Percentiles rank a stretch among this genome's conserved stretches.
Evolutionary conservation across 257 asterid species (phyloP).

Genomic region (Thymus quinquecostatus): DNA sequence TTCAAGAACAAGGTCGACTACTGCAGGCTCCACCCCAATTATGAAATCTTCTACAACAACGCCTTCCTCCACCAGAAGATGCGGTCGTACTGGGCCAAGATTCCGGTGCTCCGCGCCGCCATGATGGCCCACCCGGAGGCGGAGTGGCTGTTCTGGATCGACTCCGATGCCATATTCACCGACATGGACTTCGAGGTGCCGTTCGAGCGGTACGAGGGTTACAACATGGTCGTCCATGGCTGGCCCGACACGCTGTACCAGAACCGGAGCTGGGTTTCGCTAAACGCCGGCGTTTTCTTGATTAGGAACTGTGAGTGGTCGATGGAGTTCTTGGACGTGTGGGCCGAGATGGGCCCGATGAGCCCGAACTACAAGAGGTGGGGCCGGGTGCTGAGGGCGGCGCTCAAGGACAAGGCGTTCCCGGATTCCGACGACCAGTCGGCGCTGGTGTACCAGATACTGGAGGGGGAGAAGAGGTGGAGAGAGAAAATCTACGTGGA

Average conservation of each 20-base stretch:
- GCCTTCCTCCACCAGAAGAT: conserved; percentile 55
- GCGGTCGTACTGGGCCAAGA: conserved; percentile 68
- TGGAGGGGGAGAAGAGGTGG: conserved; percentile 63
- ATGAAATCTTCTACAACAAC: conserved; percentile 63
- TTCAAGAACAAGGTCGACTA: conserved; percentile 86
- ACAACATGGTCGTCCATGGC: conserved; percentile 50
- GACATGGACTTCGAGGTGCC: conserved; percentile 86
- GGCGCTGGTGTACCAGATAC: conserved; percentile 58
- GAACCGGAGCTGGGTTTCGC: conserved; percentile 73
- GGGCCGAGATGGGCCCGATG: conserved; percentile 84
- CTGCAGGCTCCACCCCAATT: conserved; percentile 60
- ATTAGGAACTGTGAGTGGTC: conserved; percentile 84
- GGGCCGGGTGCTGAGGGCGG: conserved; percentile 51
- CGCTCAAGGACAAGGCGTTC: conserved; percentile 16
- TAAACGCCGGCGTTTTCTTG: conserved; percentile 75
- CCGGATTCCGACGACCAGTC: conserved; percentile 42
- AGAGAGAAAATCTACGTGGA: conserved; percentile 58
- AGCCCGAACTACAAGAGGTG: conserved; percentile 58
- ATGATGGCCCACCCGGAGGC: conserved; percentile 83
- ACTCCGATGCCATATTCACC: conserved; percentile 78
- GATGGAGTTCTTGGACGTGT: conserved; percentile 67
- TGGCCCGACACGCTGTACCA: conserved; percentile 26
- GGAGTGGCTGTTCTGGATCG: conserved; percentile 86
- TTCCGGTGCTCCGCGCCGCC: conserved; percentile 64
- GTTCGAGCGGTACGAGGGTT: conserved; percentile 53